phyloP scores from a whole-genome alignment of 1,139 yeast species.

The Saccharomyces uvarum region DNA sequence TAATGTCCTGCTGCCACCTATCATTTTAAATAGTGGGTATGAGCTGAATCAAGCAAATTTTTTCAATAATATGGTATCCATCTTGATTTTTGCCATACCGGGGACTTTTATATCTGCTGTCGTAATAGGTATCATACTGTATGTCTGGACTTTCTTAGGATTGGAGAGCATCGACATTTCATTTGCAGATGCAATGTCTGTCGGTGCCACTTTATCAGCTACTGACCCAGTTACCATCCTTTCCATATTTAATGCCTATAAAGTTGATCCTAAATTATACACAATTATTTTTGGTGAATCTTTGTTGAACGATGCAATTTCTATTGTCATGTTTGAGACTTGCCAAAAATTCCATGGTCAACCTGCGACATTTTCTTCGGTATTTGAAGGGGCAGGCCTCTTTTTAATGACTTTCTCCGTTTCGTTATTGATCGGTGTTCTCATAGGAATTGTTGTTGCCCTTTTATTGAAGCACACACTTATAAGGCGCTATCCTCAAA shows the following conservation, averaged over 20 bases:
- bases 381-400: conserved; percentile 90
- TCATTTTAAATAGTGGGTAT: conserved; percentile 90
- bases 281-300: conserved; percentile 97
- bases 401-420: conserved; percentile 91
- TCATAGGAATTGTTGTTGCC: conserved; percentile 84
- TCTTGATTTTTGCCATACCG: conserved; percentile 89
- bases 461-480: conserved; percentile 85
- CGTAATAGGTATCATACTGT: conserved; percentile 78
- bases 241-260: conserved; percentile 92
- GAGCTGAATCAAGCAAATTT: conserved; percentile 93
- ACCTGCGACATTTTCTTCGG: conserved; percentile 61
- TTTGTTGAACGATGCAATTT: conserved; percentile 89
- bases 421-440: conserved; percentile 83
- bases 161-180: conserved; percentile 81
- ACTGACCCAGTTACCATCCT: conserved; percentile 97
- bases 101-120: conserved; percentile 91
- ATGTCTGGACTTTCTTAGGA: conserved; percentile 86
- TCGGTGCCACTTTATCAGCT: conserved; percentile 95
- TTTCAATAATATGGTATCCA: conserved; percentile 85
- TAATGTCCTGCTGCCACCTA: conserved; percentile 90
- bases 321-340: conserved; percentile 98
- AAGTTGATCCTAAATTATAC: conserved; percentile 94
- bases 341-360: conserved; percentile 94
- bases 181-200: conserved; percentile 91
- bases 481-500: conserved; percentile 87